Base-by-base conservation (phyloP, 2,329 filamentous ascomycete genomes). In the Leptographium radiaticola region DNA sequence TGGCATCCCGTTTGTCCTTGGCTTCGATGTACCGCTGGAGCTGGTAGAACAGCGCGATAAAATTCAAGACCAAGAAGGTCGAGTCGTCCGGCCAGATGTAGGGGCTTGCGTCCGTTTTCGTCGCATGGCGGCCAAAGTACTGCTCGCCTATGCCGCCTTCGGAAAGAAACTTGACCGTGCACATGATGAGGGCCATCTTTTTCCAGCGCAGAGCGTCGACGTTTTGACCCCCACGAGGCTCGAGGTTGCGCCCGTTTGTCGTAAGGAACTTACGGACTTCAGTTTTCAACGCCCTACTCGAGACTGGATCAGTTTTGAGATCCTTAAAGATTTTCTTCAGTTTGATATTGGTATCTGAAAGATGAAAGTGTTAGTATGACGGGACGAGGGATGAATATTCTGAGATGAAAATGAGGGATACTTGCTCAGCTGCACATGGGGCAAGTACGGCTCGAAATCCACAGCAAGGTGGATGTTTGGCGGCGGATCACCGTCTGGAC, bases 21-120 rank as follows among this genome's bases (percentile, higher is more conserved):
- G 13, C 9, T 15, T 36, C 46, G 20, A 47, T 46, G 44, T 49
- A 58, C 5, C 58, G 55, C 13, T 38, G 45, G 36, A 59, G 33
- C 6, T 38, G 49, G 57, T 59, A 59, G 5, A 59, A 47, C 13
- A 59, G 54, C 51, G 59, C 53, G 16, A 56, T 51, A 34, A 59
- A 57, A 7, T 54, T 15, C 8, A 59, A 53, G 2, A 46, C 49
- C 38, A 59, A 53, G 40, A 20, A 44, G 0, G 59, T 60, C 33
- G 59, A 60, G 13, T 59, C 55, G 20, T 57, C 52, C 0, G 59
- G 59, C 59, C 59, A 60, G 18, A 55, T 20, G 20, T 53, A 49
- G 20, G 33, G 38, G 54, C 56, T 57, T 15, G 18, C 39, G 2
- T 52, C 47, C 25, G 34, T 34, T 2, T 45, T 6, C 0, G 25